Evolutionary conservation across 352 stramenopile genomes (phyloP).

Genomic region (Aphanomyces invadans): DNA sequence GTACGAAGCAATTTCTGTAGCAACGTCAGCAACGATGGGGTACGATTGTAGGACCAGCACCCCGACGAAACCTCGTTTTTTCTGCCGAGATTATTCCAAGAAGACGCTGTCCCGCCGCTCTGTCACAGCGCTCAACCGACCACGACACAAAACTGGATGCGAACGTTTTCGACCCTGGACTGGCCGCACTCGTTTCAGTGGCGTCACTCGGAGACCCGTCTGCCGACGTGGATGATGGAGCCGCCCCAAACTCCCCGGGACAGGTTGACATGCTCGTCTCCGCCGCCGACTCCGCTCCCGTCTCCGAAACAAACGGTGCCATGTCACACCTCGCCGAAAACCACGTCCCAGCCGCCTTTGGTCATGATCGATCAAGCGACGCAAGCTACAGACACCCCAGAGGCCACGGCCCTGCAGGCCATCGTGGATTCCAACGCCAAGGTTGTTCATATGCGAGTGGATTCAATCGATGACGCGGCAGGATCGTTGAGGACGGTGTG

Average conservation of each 20-base stretch:
- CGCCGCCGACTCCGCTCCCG: not conserved
- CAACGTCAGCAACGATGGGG: too few relatives aligned
- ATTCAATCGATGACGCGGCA: too few relatives aligned
- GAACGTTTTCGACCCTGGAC: not conserved
- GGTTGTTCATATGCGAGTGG: not conserved
- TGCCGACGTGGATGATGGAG: not conserved
- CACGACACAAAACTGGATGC: not conserved
- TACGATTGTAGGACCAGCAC: not conserved
- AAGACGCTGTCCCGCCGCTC: not conserved
- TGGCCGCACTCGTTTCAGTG: slow-evolving; percentile 3
- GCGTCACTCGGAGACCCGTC: slow-evolving; percentile 1
- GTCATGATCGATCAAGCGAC: not conserved
- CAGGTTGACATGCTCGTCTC: not conserved
- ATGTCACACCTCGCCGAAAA: too few relatives aligned
- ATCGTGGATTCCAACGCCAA: not conserved
- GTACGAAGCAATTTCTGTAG: not conserved
- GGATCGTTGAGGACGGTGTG: too few relatives aligned
- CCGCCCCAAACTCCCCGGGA: not conserved
- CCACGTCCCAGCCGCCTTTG: not conserved
- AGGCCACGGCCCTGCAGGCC: not conserved
- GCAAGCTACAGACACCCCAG: not conserved
- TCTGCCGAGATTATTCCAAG: not conserved
- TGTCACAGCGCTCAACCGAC: not conserved
- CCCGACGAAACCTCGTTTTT: slow-evolving; percentile 3
- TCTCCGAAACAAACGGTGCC: not conserved